Evolutionary conservation across 1,139 yeast genomes (phyloP), one percentile per base, ranked within the genome.

Genomic region (Sugiyamaella grinbergsii): DNA sequence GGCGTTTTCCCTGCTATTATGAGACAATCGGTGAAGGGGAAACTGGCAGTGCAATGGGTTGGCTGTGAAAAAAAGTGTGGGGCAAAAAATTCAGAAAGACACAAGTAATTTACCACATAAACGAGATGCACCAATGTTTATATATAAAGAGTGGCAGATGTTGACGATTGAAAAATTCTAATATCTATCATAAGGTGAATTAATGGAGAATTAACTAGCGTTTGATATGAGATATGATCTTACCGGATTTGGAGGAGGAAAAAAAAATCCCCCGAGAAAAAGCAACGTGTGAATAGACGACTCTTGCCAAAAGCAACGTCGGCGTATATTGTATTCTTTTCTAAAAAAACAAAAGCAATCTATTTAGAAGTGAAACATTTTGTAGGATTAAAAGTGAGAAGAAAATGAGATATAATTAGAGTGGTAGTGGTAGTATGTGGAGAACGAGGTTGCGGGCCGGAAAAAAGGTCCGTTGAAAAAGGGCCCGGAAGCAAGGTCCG

Each of bases 121-220:
- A 3, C 15, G 37, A 33, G 19, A 18, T 29, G 37, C 8, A 11
- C 20, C 18, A 33, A 16, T 33, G 37, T 33, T 16, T 36, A 36
- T 36, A 36, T 39, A 26, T 26, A 38, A 22, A 24, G 20, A 38
- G 5, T 16, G 19, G n/a, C 36, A 32, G 18, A 4, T 11, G n/a
- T 16, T 19, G 18, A 13, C 28, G 13, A 29, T 29, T 13, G 33
- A 11, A 29, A 29, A 13, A 29, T 18, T n/a, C 37, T 16, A 31
- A 31, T 31, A 33, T 29, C 26, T 41, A 41, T 23, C 37, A 41
- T 41, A 13, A 31, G 40, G 20, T 10, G 37, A 41, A 41, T 41
- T 16, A 31, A 29, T 41, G 45, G 45, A 41, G 45, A 41, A 41
- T 41, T 41, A 28, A 15, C 45, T 31, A 41, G 45, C 45, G 45